Base-by-base conservation (phyloP, 495 filamentous ascomycete species). In the Penicillium coprophilum region DNA sequence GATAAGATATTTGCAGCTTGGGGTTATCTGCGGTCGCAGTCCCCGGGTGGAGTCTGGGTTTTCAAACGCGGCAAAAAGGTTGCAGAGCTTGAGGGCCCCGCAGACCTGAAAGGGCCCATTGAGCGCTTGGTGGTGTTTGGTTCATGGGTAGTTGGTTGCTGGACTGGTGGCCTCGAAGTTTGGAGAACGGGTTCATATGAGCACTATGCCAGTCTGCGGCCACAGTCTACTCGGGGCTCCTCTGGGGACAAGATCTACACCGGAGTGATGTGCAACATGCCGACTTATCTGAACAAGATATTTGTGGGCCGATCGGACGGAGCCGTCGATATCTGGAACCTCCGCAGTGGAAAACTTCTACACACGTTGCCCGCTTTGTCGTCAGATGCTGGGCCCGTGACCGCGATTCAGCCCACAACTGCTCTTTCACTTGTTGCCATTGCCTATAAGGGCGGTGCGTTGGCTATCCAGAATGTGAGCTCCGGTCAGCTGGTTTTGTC, bases 281-380 rank as follows among this genome's bases (percentile, higher is more conserved):
- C 92, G 13, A 96, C 93, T 1, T 97, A 88, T 71, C 73, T 97
- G 23, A 99, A 97, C 77, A 99, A 99, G 72, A 79, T 99, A 28
- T 89, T 97, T 52, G 87, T 88, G 32, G 94, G 91, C 6, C 84
- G 90, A 56, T 79, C 77, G 55, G 91, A 97, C 66, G 94, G 95
- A n/a, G 84, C 81, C 68, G 83, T 97, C 19, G 93, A 97, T 66
- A 92, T 99, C 50, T 97, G 95, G 95, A 99, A 99, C 66, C 72
- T 97, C 50, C 92, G 87, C 66, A 93, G 88, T 19, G 91, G 90
- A 17, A 95, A 92, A 65, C 78, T 96, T 27, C 79, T 99, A 24
- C 89, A 97, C 67, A 91, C 89, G 3, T 83, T 97, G 44, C 72
- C 89, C 20, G 86, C 95, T 15, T 82, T 86, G 4, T 78, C 82